These are phyloP conservation scores for Pisolithus sp. DNA, from an alignment of 768 basidiomycete species.

Conservation along the genomic window DNA sequence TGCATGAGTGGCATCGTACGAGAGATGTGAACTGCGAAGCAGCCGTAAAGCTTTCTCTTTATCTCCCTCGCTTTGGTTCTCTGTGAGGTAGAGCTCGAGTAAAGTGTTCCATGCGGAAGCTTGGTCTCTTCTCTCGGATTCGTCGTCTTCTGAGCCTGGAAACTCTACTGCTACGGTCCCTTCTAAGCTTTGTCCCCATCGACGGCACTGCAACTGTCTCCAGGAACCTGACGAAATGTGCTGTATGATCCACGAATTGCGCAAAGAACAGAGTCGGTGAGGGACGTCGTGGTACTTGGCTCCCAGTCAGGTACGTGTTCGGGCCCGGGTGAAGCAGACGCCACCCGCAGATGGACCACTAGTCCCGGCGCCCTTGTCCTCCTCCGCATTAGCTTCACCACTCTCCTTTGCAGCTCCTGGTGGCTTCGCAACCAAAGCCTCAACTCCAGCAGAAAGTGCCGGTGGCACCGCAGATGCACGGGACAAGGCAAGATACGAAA, in stretches of 20 bases:
- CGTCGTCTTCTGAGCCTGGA: constrained; percentile 34
- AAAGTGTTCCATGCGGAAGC: constrained; percentile 93
- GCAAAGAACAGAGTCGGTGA: constrained; percentile 88
- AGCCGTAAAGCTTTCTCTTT: constrained; percentile 66
- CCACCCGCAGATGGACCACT: constrained; percentile 25
- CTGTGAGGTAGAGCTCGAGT: constrained; percentile 82
- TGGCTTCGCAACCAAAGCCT: background rate
- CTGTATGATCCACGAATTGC: constrained; percentile 87
- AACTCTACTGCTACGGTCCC: constrained; percentile 14
- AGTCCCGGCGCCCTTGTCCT: constrained; percentile 10
- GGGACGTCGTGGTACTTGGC: constrained; percentile 42
- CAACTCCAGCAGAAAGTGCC: constrained; percentile 31
- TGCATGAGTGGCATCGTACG: constrained; percentile 87
- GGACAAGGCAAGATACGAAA: constrained; percentile 75
- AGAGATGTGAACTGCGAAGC: constrained; percentile 52
- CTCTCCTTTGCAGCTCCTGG: constrained; percentile 5
- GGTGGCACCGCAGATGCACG: constrained; percentile 42
- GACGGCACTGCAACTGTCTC: constrained; percentile 74
- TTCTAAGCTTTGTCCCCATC: constrained; percentile 75
- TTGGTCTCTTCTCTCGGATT: constrained; percentile 60
- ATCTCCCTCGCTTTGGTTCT: constrained; percentile 12
- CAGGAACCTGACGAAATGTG: constrained; percentile 78
- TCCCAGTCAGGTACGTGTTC: constrained; percentile 3
- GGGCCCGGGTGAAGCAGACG: constrained; percentile 10
- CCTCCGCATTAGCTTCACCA: constrained; percentile 12